Evolutionary conservation across 2,329 filamentous ascomycete species (phyloP).

Genomic region (Tolypocladium ovalisporum): DNA sequence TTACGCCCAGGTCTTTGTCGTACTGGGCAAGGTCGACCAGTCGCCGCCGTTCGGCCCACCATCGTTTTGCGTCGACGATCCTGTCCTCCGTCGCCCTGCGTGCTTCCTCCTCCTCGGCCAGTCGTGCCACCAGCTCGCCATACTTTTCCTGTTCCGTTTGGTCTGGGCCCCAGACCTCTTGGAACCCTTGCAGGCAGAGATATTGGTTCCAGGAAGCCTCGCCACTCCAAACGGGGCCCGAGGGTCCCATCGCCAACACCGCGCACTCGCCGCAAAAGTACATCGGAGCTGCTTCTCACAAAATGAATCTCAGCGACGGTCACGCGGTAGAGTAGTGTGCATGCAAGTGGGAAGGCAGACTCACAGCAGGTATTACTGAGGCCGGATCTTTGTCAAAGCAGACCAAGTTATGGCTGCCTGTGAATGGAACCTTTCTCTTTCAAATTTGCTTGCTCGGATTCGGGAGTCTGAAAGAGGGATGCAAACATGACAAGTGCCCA

Average conservation of each 20-base stretch:
- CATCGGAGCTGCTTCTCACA: not conserved
- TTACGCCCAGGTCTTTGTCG: not conserved
- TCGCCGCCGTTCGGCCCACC: not conserved
- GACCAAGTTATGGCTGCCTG: not conserved
- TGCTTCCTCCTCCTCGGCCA: not conserved
- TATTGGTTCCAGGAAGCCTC: not conserved
- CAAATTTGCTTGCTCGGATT: too few relatives aligned
- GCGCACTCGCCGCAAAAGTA: not conserved
- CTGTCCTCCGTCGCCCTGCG: not conserved
- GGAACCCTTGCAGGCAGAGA: not conserved
- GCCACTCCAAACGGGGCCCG: not conserved
- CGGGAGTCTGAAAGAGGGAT: too few relatives aligned
- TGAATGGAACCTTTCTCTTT: too few relatives aligned
- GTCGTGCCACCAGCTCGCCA: not conserved
- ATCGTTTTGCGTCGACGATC: not conserved
- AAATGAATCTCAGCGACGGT: too few relatives aligned
- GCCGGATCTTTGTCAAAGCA: not conserved
- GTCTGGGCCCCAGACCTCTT: not conserved
- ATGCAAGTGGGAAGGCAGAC: not conserved
- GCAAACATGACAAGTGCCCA: too few relatives aligned
- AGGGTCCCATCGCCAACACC: not conserved
- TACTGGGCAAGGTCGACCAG: not conserved
- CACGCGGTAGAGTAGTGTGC: not conserved
- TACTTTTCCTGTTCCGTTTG: constrained; percentile 4
- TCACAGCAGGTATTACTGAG: not conserved